phyloP scores from a whole-genome alignment of 331 rosid genomes.

The Pyracantha coccinea region DNA sequence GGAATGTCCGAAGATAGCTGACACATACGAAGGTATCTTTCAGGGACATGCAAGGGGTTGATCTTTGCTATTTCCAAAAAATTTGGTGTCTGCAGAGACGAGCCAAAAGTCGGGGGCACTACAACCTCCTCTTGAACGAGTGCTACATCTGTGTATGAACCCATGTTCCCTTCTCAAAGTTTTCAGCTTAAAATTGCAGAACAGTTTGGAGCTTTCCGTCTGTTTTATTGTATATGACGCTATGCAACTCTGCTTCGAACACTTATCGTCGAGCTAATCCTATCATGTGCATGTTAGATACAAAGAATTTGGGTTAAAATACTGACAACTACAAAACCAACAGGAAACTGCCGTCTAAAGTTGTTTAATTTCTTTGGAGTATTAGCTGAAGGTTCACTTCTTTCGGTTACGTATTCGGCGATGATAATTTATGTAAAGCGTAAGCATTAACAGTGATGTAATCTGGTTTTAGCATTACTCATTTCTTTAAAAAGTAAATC shows the following conservation, averaged over 20 bases:
- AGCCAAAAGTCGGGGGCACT: neutral
- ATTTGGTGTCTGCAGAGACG: constrained; percentile 5
- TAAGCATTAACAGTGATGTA: neutral
- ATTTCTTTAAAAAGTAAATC: neutral
- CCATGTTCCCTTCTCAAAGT: neutral
- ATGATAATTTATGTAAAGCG: neutral
- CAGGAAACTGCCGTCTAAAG: neutral
- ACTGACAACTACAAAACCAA: neutral
- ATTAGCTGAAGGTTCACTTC: neutral
- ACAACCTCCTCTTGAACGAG: neutral
- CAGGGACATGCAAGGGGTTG: neutral
- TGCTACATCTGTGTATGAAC: neutral
- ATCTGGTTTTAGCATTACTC: neutral
- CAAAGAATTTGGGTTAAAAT: neutral
- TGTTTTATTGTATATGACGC: neutral
- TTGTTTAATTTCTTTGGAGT: neutral
- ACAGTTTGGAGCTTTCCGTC: neutral
- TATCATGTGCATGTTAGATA: neutral
- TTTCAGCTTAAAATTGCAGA: neutral
- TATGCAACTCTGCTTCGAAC: neutral
- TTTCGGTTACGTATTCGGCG: neutral
- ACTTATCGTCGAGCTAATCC: neutral
- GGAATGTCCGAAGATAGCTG: constrained; percentile 12
- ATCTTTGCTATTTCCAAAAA: neutral
- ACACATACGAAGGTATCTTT: neutral